Percentiles rank a stretch among this genome's conserved stretches.
Evolutionary conservation across 768 basidiomycete genomes (phyloP).

Genomic region (Pleurotus giganteus): DNA sequence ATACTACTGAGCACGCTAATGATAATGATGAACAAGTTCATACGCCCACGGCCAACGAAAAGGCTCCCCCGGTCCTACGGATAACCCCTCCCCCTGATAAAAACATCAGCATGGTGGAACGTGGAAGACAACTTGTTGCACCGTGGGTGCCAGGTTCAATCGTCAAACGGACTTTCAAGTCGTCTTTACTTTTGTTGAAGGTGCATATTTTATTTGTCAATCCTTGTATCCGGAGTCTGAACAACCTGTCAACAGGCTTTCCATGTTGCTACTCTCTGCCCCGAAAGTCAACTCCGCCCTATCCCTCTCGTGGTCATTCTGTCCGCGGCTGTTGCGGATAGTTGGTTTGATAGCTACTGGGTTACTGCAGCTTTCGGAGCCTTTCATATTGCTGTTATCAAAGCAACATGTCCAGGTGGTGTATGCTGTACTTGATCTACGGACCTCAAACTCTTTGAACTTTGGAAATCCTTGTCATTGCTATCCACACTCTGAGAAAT

Average conservation of each 20-base stretch:
- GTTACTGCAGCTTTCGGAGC: slow-evolving; percentile 35
- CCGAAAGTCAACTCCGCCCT: slow-evolving; percentile 13
- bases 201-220: background rate
- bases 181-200: slow-evolving; percentile 10
- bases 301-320: slow-evolving; percentile 20
- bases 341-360: slow-evolving; percentile 37
- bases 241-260: slow-evolving; percentile 14
- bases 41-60: background rate
- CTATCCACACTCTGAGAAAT: slow-evolving; percentile 75
- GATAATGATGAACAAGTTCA: background rate
- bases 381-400: slow-evolving; percentile 32
- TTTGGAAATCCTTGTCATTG: too few species aligned
- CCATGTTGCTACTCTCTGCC: slow-evolving; percentile 23
- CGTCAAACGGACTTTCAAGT: slow-evolving; percentile 9
- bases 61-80: background rate
- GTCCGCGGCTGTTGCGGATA: slow-evolving; percentile 45
- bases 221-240: background rate
- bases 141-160: background rate
- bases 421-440: slow-evolving; percentile 11
- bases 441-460: too few species aligned
- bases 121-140: background rate
- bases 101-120: background rate
- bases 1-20: background rate
- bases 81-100: background rate
- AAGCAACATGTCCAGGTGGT: slow-evolving; percentile 14